Conservation (phyloP, 2,329 filamentous ascomycete species). For the Fonsecaea nubica region DNA sequence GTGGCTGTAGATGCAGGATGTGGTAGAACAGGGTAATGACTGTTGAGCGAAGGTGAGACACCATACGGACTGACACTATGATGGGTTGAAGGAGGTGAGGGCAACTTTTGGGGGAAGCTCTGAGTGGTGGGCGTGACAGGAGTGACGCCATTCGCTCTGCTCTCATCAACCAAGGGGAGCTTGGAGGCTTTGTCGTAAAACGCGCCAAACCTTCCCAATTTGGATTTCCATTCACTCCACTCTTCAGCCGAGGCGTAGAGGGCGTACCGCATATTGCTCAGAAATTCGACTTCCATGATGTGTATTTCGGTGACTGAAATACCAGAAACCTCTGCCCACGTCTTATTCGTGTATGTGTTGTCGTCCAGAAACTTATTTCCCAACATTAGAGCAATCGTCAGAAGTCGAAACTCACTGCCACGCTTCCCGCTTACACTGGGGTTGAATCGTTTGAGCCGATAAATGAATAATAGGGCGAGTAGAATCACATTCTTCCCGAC, state of each 20-base stretch:
- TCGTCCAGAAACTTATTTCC: constrained; percentile 99
- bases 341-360: constrained; percentile 99
- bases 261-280: constrained; percentile 97
- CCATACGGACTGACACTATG: constrained; percentile 28
- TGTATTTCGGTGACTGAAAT: constrained; percentile 95
- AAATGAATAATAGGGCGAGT: constrained; percentile 88
- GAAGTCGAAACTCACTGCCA: constrained; percentile 88
- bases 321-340: constrained; percentile 96
- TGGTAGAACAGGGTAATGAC: constrained; percentile 34
- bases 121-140: constrained; percentile 42
- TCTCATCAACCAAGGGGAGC: constrained; percentile 44
- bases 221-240: constrained; percentile 86
- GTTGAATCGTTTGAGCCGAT: constrained; percentile 88
- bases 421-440: constrained; percentile 86
- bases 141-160: constrained; percentile 31
- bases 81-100: constrained; percentile 39
- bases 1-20: constrained; percentile 35
- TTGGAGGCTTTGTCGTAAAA: constrained; percentile 77
- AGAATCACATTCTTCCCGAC: constrained; percentile 95
- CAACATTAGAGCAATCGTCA: constrained; percentile 95
- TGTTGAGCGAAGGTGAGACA: constrained; percentile 23
- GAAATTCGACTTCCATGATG: constrained; percentile 99
- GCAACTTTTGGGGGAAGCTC: constrained; percentile 45
- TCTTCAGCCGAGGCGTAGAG: constrained; percentile 83
- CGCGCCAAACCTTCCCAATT: constrained; percentile 79